phyloP scores from a whole-genome alignment of 2,329 filamentous ascomycete genomes.

The Fusarium euwallaceae region DNA sequence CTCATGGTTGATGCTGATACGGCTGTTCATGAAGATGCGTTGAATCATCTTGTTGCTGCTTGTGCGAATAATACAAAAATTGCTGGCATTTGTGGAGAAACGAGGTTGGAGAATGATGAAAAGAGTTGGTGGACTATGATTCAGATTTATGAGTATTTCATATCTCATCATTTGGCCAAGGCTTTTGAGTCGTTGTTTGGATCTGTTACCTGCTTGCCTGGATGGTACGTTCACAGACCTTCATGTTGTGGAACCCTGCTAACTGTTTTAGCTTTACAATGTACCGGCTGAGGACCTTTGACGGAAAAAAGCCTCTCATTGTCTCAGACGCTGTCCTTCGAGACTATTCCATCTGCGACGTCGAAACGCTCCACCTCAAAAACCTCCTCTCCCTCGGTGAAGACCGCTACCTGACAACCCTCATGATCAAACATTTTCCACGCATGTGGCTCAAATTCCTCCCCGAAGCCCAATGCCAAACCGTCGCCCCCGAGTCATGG shows the following conservation, averaged over 20 bases:
- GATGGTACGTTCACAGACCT: constrained; percentile 79
- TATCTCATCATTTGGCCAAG: constrained; percentile 96
- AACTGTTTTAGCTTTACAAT: constrained; percentile 86
- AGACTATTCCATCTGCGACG: constrained; percentile 89
- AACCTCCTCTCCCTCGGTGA: constrained; percentile 94
- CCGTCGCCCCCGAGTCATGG: constrained; percentile 94
- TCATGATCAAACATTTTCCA: constrained; percentile 99
- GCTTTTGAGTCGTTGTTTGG: constrained; percentile 98
- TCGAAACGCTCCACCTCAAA: constrained; percentile 97
- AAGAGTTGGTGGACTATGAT: constrained; percentile 99
- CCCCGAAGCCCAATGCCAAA: constrained; percentile 91
- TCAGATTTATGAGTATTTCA: constrained; percentile 99
- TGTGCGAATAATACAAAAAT: constrained; percentile 97
- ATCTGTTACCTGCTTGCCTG: constrained; percentile 97
- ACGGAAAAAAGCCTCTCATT: constrained; percentile 94
- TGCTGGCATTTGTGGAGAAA: constrained; percentile 97
- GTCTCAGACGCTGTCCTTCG: constrained; percentile 89
- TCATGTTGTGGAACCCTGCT: not conserved
- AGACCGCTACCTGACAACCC: constrained; percentile 95
- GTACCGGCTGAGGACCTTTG: constrained; percentile 94
- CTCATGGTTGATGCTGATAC: constrained; percentile 99
- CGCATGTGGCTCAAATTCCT: constrained; percentile 97
- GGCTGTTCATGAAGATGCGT: constrained; percentile 88
- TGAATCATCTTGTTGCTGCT: constrained; percentile 91
- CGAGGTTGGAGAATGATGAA: constrained; percentile 94